A percentile compares a stretch with the other conserved stretches of the same genome.
phyloP scores from a whole-genome alignment of 352 stramenopile species.

The Phytophthora nicotianae region DNA sequence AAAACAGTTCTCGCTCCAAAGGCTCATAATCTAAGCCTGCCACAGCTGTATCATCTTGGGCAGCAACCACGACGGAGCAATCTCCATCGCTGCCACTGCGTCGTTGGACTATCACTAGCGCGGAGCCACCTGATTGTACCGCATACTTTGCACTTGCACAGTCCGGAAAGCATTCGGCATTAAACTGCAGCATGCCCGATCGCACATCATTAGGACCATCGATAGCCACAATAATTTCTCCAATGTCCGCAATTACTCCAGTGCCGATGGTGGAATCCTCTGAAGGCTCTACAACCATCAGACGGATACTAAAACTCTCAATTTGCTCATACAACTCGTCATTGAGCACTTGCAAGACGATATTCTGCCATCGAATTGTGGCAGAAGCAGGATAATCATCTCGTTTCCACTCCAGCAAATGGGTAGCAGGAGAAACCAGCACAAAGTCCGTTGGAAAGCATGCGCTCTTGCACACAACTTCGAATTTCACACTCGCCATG shows the following conservation, averaged over 20 bases:
- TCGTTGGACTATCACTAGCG: conserved; percentile 58
- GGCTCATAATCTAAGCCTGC: conserved; percentile 57
- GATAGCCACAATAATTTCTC: conserved; percentile 57
- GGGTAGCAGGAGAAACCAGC: conserved; percentile 35
- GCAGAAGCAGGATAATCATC: conserved; percentile 20
- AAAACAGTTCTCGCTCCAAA: conserved; percentile 42
- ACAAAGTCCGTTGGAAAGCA: conserved; percentile 48
- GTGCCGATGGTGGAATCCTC: conserved; percentile 30
- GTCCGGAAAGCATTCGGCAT: conserved; percentile 68
- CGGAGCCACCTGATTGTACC: conserved; percentile 49
- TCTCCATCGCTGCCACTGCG: conserved; percentile 55
- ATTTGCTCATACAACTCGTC: conserved; percentile 58
- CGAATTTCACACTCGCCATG: conserved; percentile 45
- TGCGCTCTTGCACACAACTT: conserved; percentile 51
- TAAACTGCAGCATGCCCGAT: conserved; percentile 61
- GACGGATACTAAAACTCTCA: conserved; percentile 55
- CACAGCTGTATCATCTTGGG: conserved; percentile 51
- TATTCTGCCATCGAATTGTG: conserved; percentile 39
- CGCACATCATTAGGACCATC: conserved; percentile 62
- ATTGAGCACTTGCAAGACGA: conserved; percentile 45
- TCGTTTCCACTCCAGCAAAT: conserved; percentile 53
- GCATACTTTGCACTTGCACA: conserved; percentile 57
- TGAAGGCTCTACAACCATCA: conserved; percentile 37
- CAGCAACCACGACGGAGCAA: conserved; percentile 47
- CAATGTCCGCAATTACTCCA: conserved; percentile 47